Conservation (phyloP, 495 filamentous ascomycete species). For the Aspergillus campestris region DNA sequence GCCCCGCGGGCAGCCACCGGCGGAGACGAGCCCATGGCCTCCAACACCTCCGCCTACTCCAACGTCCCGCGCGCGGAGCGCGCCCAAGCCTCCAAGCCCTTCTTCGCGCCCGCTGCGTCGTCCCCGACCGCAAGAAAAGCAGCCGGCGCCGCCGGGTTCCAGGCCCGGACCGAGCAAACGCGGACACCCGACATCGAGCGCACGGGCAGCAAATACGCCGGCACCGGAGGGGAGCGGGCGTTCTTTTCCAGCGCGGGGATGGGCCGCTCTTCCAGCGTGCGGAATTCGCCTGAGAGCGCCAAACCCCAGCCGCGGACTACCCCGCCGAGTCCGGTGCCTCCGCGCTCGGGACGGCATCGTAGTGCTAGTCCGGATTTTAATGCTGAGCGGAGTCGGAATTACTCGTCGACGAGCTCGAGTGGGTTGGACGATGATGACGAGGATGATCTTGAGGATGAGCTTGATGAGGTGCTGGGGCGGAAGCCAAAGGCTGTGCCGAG, state of each 20-base stretch:
- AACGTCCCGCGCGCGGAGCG: conserved; percentile 33
- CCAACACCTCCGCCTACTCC: conserved; percentile 43
- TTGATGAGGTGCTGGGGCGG: conserved; percentile 8
- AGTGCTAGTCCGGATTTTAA: conserved; percentile 34
- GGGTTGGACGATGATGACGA: conserved; percentile 21
- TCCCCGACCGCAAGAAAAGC: conserved; percentile 37
- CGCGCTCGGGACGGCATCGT: conserved; percentile 22
- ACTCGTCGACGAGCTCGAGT: conserved; percentile 33
- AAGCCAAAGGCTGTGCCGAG: conserved; percentile 39
- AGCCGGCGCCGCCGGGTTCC: conserved; percentile 13
- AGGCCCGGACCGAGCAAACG: conserved; percentile 10
- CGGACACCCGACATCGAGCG: conserved; percentile 36
- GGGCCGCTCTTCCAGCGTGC: conserved; percentile 35
- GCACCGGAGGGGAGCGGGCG: conserved; percentile 61
- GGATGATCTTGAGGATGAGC: conserved; percentile 13
- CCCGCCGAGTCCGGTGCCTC: conserved; percentile 24
- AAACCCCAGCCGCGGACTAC: conserved; percentile 25
- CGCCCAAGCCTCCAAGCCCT: conserved; percentile 22
- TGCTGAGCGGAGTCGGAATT: conserved; percentile 12
- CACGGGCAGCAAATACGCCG: conserved; percentile 60
- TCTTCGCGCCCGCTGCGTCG: conserved; percentile 25
- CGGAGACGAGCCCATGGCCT: conserved; percentile 49
- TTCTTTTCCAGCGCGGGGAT: conserved; percentile 40
- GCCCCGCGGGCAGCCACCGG: conserved; percentile 44
- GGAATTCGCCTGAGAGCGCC: conserved; percentile 32